These are phyloP conservation scores for Mediolabrus comicus DNA, from an alignment of 108 stramenopile genomes.

Conservation along the genomic window DNA sequence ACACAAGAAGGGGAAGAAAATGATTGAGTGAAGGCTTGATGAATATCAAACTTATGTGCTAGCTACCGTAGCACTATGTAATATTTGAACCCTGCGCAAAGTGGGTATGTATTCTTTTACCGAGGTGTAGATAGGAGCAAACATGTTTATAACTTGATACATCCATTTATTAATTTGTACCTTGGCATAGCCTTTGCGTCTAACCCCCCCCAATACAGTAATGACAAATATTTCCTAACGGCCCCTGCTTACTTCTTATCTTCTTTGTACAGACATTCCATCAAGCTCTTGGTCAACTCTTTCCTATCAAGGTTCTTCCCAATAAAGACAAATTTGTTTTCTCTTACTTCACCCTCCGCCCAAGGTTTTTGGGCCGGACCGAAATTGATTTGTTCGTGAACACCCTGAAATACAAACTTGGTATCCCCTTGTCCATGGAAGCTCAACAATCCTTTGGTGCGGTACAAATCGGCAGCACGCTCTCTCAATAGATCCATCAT, in stretches of 20 bases:
- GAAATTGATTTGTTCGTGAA: conserved; percentile 97
- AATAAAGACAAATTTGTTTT: conserved; percentile 96
- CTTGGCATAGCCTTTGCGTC: too few relatives aligned
- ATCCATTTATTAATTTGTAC: too few relatives aligned
- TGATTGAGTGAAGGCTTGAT: too few relatives aligned
- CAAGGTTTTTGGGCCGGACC: conserved; percentile 91
- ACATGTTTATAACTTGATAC: too few relatives aligned
- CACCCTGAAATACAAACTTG: conserved; percentile 97
- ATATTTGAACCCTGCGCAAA: too few relatives aligned
- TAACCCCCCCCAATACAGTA: too few relatives aligned
- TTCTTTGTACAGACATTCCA: conserved; percentile 91
- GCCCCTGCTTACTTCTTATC: conserved; percentile 25
- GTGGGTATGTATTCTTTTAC: too few relatives aligned
- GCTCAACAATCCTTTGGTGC: conserved; percentile 90
- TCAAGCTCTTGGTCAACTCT: conserved; percentile 81
- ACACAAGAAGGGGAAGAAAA: neutral
- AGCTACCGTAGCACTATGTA: too few relatives aligned
- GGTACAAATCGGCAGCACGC: conserved; percentile 91
- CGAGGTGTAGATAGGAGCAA: too few relatives aligned
- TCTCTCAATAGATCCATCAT: conserved; percentile 93
- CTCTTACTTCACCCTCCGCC: conserved; percentile 68
- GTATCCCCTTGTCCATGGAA: conserved; percentile 94
- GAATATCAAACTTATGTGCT: too few relatives aligned
- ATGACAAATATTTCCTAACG: neutral
- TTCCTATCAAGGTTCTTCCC: conserved; percentile 89